Conservation (phyloP, 2,329 filamentous ascomycete genomes). For the Grosmannia huntii region DNA sequence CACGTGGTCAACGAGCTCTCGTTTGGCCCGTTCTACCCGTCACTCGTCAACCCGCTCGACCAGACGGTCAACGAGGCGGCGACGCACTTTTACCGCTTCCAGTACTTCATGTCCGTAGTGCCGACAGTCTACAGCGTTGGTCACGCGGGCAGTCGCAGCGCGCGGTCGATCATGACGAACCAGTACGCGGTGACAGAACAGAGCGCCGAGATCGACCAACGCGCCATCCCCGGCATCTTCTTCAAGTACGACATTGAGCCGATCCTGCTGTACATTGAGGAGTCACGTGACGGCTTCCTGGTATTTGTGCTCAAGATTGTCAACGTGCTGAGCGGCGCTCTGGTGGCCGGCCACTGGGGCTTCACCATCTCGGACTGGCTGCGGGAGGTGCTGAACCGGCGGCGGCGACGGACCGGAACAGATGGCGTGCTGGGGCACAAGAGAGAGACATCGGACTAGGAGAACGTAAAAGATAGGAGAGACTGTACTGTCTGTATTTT, state of each 20-base stretch:
- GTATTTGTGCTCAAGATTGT: conserved; percentile 69
- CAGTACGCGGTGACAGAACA: conserved; percentile 97
- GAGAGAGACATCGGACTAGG: conserved; percentile 14
- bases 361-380: conserved; percentile 76
- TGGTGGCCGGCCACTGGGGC: conserved; percentile 89
- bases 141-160: conserved; percentile 20
- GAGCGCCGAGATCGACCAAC: conserved; percentile 56
- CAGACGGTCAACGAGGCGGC: conserved; percentile 69
- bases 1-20: conserved; percentile 94
- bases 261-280: conserved; percentile 73
- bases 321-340: conserved; percentile 79
- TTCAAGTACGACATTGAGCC: conserved; percentile 99
- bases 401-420: conserved; percentile 30
- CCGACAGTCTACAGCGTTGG: conserved; percentile 79
- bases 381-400: conserved; percentile 38
- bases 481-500: background rate
- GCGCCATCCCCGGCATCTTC: conserved; percentile 74
- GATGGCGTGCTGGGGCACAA: conserved; percentile 38
- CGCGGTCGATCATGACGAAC: conserved; percentile 72
- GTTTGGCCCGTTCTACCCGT: conserved; percentile 93
- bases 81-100: conserved; percentile 83
- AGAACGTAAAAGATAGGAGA: background rate
- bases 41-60: conserved; percentile 86
- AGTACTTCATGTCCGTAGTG: conserved; percentile 93
- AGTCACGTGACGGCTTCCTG: conserved; percentile 64